Percentiles rank a stretch among this genome's conserved stretches.
Evolutionary conservation across 2,329 filamentous ascomycete genomes (phyloP).

Genomic region (Emergomyces orientalis): DNA sequence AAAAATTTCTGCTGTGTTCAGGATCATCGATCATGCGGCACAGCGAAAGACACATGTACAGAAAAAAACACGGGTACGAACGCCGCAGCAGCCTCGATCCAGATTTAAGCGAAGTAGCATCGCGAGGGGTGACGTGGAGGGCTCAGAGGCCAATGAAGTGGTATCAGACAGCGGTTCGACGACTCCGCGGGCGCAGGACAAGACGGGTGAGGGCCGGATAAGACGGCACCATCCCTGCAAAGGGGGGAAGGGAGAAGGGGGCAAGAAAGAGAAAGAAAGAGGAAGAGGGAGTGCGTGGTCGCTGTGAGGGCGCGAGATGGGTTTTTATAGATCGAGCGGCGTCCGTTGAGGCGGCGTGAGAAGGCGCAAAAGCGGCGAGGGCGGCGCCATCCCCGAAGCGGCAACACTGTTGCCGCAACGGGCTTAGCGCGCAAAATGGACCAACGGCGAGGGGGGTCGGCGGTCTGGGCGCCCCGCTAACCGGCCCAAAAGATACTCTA

Average conservation of each 20-base stretch:
- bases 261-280: not conserved
- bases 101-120: not conserved
- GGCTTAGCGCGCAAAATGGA: too few species aligned
- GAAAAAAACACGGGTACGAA: not conserved
- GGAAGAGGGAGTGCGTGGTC: not conserved
- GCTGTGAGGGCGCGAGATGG: not conserved
- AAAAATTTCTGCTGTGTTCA: not conserved
- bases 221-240: not conserved
- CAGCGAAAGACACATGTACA: not conserved
- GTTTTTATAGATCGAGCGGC: not conserved
- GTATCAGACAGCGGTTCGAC: not conserved
- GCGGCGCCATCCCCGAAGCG: too few species aligned
- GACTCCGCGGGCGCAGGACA: not conserved
- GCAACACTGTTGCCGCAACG: too few species aligned
- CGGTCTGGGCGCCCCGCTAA: too few species aligned
- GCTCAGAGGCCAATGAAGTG: not conserved
- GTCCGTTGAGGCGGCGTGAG: not conserved
- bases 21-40: not conserved
- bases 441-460: too few species aligned
- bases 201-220: not conserved
- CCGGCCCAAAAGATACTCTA: too few species aligned
- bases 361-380: not conserved
- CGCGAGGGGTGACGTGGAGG: not conserved
- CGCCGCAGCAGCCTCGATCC: not conserved
- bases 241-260: not conserved